A percentile compares a stretch with the other conserved stretches of the same genome.
Conservation (phyloP, 2,329 filamentous ascomycete genomes). For the Parafenestella ontariensis region DNA sequence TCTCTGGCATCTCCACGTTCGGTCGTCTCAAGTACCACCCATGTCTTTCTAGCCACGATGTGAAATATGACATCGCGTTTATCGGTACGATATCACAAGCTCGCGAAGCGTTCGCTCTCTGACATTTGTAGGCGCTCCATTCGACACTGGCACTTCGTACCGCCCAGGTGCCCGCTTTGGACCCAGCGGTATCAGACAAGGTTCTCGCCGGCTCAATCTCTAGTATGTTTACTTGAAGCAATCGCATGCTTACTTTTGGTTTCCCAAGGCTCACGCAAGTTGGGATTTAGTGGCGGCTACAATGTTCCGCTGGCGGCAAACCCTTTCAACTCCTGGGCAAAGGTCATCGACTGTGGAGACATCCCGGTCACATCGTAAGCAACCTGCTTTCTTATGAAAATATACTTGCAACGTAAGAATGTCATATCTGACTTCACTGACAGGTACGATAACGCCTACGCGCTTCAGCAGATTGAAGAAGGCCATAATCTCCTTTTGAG, state of each 20-base stretch:
- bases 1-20: conserved; percentile 87
- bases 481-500: conserved; percentile 79
- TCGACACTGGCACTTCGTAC: conserved; percentile 87
- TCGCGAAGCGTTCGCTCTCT: conserved; percentile 6
- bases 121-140: conserved; percentile 69
- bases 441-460: conserved; percentile 83
- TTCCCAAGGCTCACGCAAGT: conserved; percentile 57
- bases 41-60: conserved; percentile 70
- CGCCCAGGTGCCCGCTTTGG: conserved; percentile 84
- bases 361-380: conserved; percentile 82
- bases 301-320: conserved; percentile 82
- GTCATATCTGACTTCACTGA: background rate
- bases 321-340: conserved; percentile 82
- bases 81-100: conserved; percentile 62
- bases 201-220: conserved; percentile 82
- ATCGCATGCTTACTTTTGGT: conserved; percentile 51
- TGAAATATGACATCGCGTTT: conserved; percentile 85
- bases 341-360: conserved; percentile 81
- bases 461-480: conserved; percentile 84
- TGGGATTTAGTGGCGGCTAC: conserved; percentile 76
- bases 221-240: conserved; percentile 67
- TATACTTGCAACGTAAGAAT: background rate
- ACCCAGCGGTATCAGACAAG: conserved; percentile 83
- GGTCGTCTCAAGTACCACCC: conserved; percentile 79
- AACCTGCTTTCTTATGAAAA: background rate